Base-by-base conservation (phyloP, 2,329 filamentous ascomycete species). In the Juglanconis oblonga region DNA sequence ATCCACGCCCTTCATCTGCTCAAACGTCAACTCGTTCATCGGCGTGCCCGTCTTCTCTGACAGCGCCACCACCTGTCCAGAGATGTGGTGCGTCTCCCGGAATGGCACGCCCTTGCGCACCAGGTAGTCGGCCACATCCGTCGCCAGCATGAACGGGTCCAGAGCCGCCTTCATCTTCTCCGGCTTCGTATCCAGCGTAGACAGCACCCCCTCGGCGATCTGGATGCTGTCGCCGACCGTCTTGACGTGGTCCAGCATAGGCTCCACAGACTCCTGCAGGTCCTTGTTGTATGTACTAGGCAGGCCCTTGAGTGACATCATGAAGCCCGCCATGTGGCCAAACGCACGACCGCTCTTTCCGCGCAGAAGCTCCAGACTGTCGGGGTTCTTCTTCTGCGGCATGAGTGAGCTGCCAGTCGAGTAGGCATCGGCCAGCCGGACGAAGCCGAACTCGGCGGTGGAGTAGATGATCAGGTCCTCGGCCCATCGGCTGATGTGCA, bases 381-480 rank as follows among this genome's bases (percentile, higher is more conserved):
- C 90, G 2, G 83, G 81, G 75, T 93, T 93, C 81, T 92, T 92
- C 83, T 94, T 94, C 74, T 93, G 88, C 5, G 89, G 89, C 89
- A 92, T 91, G 64, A 92, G 77, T 3, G 83, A 87, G 66, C 85
- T 89, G 44, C 90, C 90, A 1, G 90, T 93, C 4, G 85, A 87
- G 75, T 94, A 95, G 1, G 90, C 89, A 69, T 94, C 91, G 6
- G 90, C 89, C 44, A 94, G 76, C 62, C 84, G 81, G 45, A 94
- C 85, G 69, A 91, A 93, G 32, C 87, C 85, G 70, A 92, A 94
- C 71, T 93, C 90, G 64, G 85, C 79, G 29, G 86, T 86, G 44
- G 84, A 87, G 79, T 92, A 93, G 70, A 96, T 84, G 76, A 96
- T 96, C 62, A 96, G 77, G 71, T 97, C 92, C 76, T 96, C 91